Evolutionary conservation across 1,284 basidiomycete species (phyloP).

Genomic region (Leccinum pachyderme): DNA sequence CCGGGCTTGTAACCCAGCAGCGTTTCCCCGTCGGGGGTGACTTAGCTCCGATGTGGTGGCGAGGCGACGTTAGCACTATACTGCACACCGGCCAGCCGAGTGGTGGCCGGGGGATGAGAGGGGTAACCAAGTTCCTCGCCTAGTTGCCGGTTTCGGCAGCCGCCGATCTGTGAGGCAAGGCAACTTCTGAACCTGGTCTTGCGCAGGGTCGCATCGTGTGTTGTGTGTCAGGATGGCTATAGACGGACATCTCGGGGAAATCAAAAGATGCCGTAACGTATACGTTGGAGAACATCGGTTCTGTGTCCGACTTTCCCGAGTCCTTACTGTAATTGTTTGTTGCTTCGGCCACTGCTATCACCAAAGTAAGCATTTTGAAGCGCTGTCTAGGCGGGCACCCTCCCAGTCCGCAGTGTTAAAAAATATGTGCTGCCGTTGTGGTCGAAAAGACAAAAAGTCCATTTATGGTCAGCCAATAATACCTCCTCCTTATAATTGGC

Average conservation of each 20-base stretch:
- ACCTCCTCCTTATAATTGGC: neutral
- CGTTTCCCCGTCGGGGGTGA: neutral
- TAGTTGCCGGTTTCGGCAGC: neutral
- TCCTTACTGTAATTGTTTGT: neutral
- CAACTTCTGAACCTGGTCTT: neutral
- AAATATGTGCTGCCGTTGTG: neutral
- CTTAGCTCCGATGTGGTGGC: neutral
- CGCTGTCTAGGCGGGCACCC: neutral
- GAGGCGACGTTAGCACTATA: neutral
- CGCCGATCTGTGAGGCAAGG: neutral
- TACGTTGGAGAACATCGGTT: neutral
- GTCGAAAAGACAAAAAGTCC: neutral
- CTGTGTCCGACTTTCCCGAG: neutral
- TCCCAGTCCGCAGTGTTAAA: neutral
- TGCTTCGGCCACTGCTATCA: neutral
- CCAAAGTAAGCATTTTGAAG: neutral
- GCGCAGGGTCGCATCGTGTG: neutral
- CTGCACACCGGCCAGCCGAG: neutral
- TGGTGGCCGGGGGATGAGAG: neutral
- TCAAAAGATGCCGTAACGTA: neutral
- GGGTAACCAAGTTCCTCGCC: neutral
- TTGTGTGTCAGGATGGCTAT: neutral
- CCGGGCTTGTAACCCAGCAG: neutral
- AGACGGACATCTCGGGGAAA: neutral
- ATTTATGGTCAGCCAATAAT: neutral